Evolutionary conservation across 352 stramenopile genomes (phyloP).

Genomic region (Pythium myriotylum): DNA sequence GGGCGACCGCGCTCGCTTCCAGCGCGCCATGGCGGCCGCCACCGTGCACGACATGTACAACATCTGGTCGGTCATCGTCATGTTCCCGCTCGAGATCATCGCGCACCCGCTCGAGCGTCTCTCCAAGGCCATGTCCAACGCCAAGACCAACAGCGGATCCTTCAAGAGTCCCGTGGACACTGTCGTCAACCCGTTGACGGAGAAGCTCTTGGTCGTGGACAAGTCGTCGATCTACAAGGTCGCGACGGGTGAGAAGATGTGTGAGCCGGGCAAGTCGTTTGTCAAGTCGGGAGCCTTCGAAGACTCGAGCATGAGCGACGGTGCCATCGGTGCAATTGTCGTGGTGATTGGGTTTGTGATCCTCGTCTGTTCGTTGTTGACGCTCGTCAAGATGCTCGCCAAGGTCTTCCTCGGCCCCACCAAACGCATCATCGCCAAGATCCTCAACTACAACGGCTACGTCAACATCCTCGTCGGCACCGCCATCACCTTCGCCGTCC

Average conservation of each 20-base stretch:
- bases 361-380: constrained; percentile 17
- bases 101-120: constrained; percentile 39
- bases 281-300: constrained; percentile 14
- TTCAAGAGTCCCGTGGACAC: constrained; percentile 24
- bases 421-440: no score
- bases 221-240: constrained; percentile 9
- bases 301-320: constrained; percentile 6
- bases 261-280: not conserved
- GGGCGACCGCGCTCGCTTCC: no score
- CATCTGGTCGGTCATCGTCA: no score
- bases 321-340: constrained; percentile 13
- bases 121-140: constrained; percentile 21
- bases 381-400: constrained; percentile 27
- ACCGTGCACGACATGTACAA: no score
- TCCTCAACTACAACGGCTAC: constrained; percentile 70
- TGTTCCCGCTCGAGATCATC: no score
- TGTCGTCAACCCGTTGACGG: constrained; percentile 21
- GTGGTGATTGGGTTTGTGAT: constrained; percentile 20
- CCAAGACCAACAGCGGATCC: constrained; percentile 2
- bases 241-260: constrained; percentile 1
- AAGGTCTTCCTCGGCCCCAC: constrained; percentile 54
- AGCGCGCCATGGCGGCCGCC: no score
- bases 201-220: constrained; percentile 16
- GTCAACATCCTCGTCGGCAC: constrained; percentile 63
- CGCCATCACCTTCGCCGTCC: constrained; percentile 73